A percentile compares a stretch with the other conserved stretches of the same genome.
These are phyloP conservation scores for Coemansia asiatica DNA, from an alignment of 192 early-diverging fungal species.

Conservation along the genomic window DNA sequence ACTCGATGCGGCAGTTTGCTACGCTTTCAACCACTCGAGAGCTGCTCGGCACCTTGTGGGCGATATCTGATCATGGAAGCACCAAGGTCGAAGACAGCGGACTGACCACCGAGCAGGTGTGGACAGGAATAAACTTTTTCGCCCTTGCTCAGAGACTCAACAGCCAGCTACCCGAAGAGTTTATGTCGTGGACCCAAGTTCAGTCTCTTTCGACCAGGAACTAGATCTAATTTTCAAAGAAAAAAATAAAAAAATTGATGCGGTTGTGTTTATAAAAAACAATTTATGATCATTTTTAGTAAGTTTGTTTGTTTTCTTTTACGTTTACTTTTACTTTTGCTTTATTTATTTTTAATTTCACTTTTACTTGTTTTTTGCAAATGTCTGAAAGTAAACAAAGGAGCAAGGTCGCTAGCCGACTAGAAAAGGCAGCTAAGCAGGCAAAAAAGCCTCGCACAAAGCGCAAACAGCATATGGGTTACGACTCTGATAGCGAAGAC, in stretches of 20 bases:
- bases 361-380: neutral
- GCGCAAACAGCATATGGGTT: conserved; percentile 18
- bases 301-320: conserved; percentile 7
- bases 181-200: conserved; percentile 29
- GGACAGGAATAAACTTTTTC: conserved; percentile 35
- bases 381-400: conserved; percentile 20
- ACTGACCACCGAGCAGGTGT: conserved; percentile 12
- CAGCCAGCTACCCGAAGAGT: conserved; percentile 32
- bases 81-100: conserved; percentile 17
- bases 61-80: conserved; percentile 4
- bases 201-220: conserved; percentile 12
- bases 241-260: neutral
- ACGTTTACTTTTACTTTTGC: neutral
- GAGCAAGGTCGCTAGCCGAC: conserved; percentile 33
- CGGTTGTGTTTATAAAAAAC: neutral
- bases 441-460: conserved; percentile 6
- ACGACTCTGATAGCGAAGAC: conserved; percentile 21
- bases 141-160: conserved; percentile 37
- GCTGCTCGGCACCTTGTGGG: conserved; percentile 38
- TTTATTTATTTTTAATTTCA: neutral
- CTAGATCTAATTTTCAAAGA: neutral
- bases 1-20: conserved; percentile 45
- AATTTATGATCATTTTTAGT: no score
- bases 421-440: conserved; percentile 32
- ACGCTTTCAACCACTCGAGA: conserved; percentile 29